Evolutionary conservation across 192 early-diverging fungal genomes (phyloP).

Genomic region (Rhizophagus sp.): DNA sequence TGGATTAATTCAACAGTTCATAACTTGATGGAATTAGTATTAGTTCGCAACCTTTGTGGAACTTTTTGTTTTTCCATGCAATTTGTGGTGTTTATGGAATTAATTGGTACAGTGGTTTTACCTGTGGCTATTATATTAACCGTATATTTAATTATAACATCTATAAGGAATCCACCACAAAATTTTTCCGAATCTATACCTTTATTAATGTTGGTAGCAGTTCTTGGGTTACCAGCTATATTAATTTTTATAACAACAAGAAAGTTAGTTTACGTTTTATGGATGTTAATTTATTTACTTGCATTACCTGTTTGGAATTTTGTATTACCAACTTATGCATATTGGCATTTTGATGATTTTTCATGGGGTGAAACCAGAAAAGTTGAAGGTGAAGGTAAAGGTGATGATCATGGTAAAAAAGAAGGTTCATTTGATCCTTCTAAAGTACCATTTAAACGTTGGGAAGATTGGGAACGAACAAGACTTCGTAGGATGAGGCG

Average conservation of each 20-base stretch:
- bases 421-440: constrained; percentile 82
- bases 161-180: constrained; percentile 56
- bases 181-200: constrained; percentile 60
- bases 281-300: constrained; percentile 85
- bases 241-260: constrained; percentile 87
- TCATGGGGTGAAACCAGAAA: constrained; percentile 82
- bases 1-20: constrained; percentile 99
- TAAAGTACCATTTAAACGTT: constrained; percentile 61
- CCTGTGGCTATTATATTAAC: constrained; percentile 78
- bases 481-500: constrained; percentile 74
- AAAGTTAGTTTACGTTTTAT: constrained; percentile 81
- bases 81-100: constrained; percentile 76
- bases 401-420: constrained; percentile 72
- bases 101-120: constrained; percentile 75
- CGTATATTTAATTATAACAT: constrained; percentile 60
- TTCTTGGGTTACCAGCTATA: constrained; percentile 85
- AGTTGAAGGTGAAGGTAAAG: constrained; percentile 69
- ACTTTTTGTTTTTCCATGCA: constrained; percentile 97
- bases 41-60: constrained; percentile 92
- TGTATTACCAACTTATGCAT: constrained; percentile 85
- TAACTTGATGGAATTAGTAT: constrained; percentile 89
- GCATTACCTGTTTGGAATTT: constrained; percentile 95
- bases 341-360: constrained; percentile 95
- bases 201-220: constrained; percentile 72
- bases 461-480: constrained; percentile 66